Evolutionary conservation across 2,329 filamentous ascomycete species (phyloP), one percentile per base, ranked within the genome.

Genomic region (Sporothrix inflata): DNA sequence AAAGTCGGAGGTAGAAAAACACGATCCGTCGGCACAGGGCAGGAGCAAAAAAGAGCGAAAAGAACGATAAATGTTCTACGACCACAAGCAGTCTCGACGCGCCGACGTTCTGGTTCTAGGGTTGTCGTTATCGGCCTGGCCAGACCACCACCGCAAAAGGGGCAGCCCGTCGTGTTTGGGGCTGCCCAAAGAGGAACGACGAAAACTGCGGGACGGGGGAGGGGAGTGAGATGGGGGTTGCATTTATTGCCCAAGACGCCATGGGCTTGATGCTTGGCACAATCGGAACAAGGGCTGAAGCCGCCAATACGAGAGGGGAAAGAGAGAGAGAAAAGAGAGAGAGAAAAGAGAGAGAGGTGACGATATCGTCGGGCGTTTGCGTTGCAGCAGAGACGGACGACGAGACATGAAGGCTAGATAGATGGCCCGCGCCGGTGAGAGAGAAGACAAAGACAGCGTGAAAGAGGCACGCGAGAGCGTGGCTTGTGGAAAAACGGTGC

Each of bases 241-340:
- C 60, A 45, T 45, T 45, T 65, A 45, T 65, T 65, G 38, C n/a
- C n/a, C n/a, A 27, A n/a, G 21, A 42, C 38, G 38, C 38, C 60
- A 45, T 63, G 38, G 60, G 60, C 38, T 65, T 65, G 38, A 65
- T 24, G 60, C 60, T 65, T 65, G 60, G 60, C 60, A 53, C 12
- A n/a, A 27, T 45, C 38, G 7, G 38, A 65, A 12, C 60, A 65
- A 45, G 60, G 60, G 38, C 60, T 65, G 45, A 66, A 34, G 40
- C 40, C 5, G n/a, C 7, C 60, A 9, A 27, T 27, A 65, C 38
- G 38, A 65, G 19, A 6, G 11, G 12, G 55, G 55, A 19, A 11
- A 16, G 21, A 30, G 16, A 45, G 60, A 16, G 12, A 12, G 11
- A 24, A n/a, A 63, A n/a, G 3, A 45, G 4, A 45, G 14, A 38